Conservation (phyloP, 2,329 filamentous ascomycete species). For the Calonectria crousiana region DNA sequence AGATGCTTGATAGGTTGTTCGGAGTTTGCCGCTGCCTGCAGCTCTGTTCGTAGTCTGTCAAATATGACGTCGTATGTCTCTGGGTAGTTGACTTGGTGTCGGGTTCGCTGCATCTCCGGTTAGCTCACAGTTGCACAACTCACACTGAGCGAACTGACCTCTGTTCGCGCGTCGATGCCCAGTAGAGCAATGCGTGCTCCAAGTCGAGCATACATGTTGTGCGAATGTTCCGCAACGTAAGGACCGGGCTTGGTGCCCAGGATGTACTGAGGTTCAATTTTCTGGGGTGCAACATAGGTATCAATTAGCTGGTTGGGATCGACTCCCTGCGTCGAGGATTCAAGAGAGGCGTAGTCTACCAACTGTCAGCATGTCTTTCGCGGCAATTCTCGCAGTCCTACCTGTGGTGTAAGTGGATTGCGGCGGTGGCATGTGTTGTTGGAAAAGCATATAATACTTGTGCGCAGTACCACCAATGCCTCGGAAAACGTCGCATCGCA, state of each 20-base stretch:
- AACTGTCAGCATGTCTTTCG: constrained; percentile 24
- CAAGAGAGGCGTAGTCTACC: constrained; percentile 41
- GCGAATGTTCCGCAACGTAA: constrained; percentile 89
- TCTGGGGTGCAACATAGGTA: constrained; percentile 74
- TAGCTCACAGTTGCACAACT: constrained; percentile 50
- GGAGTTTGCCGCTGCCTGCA: constrained; percentile 73
- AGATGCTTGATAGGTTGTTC: constrained; percentile 89
- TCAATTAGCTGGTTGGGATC: constrained; percentile 81
- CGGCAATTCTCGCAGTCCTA: constrained; percentile 22
- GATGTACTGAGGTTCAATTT: constrained; percentile 79
- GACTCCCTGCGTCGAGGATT: constrained; percentile 60
- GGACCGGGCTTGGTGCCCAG: constrained; percentile 82
- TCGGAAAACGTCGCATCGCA: constrained; percentile 91
- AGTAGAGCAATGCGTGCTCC: constrained; percentile 87
- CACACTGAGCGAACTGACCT: constrained; percentile 61
- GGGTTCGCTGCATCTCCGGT: constrained; percentile 74
- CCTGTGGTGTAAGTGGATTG: constrained; percentile 80
- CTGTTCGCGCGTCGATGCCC: constrained; percentile 92
- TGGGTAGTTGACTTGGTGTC: constrained; percentile 94
- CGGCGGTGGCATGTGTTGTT: constrained; percentile 91
- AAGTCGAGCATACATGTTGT: constrained; percentile 87
- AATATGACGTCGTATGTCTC: constrained; percentile 91
- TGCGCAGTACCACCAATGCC: constrained; percentile 93
- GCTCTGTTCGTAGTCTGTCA: constrained; percentile 78
- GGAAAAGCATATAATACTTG: constrained; percentile 99